phyloP scores from a whole-genome alignment of 2,329 filamentous ascomycete genomes.

The Pseudogymnoascus sp. region DNA sequence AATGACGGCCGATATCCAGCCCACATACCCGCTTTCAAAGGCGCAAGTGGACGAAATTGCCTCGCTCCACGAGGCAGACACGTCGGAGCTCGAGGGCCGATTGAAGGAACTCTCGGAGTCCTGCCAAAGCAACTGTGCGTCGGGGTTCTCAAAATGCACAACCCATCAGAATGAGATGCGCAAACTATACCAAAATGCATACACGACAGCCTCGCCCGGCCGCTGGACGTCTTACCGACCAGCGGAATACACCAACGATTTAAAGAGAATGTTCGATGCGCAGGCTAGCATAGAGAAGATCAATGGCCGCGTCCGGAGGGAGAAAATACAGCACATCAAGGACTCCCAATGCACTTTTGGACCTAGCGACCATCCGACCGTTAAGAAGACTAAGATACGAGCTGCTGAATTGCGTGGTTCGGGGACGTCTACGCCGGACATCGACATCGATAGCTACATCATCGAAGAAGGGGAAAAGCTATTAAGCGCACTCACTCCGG shows the following conservation, averaged over 20 bases:
- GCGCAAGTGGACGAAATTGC: constrained; percentile 1
- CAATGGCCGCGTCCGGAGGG: background rate
- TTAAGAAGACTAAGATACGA: background rate
- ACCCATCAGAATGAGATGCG: constrained; percentile 3
- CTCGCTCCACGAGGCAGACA: background rate
- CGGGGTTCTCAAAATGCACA: background rate
- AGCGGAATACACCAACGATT: background rate
- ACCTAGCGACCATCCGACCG: background rate
- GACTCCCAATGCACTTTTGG: background rate
- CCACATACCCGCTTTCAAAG: background rate
- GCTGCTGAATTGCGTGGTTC: background rate
- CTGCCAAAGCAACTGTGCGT: background rate
- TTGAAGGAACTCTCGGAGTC: background rate
- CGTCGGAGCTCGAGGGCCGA: background rate
- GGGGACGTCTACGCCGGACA: background rate
- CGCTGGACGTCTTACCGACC: background rate
- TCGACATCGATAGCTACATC: background rate
- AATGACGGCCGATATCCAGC: background rate
- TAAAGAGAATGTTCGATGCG: background rate
- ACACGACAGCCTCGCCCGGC: background rate
- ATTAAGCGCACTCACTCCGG: background rate
- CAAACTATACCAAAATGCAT: background rate
- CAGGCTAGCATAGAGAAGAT: background rate
- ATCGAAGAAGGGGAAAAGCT: background rate
- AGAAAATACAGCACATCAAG: background rate